phyloP scores from a whole-genome alignment of 805 yeast genomes.

The Candida boidinii region DNA sequence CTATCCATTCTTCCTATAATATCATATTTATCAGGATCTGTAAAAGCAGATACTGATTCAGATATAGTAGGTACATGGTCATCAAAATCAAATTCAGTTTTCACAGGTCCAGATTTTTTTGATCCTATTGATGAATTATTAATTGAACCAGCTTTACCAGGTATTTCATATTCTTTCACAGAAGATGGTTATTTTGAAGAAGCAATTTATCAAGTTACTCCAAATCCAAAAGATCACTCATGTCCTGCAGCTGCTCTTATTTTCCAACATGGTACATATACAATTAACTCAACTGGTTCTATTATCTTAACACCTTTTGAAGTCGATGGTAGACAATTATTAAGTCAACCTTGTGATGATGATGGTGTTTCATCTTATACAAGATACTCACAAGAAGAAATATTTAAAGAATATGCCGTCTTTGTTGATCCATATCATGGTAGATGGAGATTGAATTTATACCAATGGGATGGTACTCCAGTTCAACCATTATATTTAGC shows the following conservation, averaged over 20 bases:
- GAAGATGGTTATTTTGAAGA: constrained; percentile 87
- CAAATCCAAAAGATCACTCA: constrained; percentile 64
- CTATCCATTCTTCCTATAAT: no score
- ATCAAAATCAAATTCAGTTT: constrained; percentile 85
- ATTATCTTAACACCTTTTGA: constrained; percentile 62
- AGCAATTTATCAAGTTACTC: constrained; percentile 71
- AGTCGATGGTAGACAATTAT: constrained; percentile 88
- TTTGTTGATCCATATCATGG: constrained; percentile 77
- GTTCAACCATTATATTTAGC: constrained; percentile 87
- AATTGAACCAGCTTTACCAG: constrained; percentile 94
- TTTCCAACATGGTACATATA: constrained; percentile 85
- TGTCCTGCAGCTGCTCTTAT: constrained; percentile 80
- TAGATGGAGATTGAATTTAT: constrained; percentile 63
- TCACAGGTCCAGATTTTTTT: constrained; percentile 94
- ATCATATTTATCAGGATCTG: no score
- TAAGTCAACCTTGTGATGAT: constrained; percentile 80
- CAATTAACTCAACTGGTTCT: constrained; percentile 54
- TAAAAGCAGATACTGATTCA: no score
- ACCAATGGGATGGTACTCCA: constrained; percentile 69
- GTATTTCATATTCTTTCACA: constrained; percentile 87
- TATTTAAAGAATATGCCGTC: constrained; percentile 49
- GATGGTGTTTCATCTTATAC: constrained; percentile 52
- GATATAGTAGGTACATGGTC: constrained; percentile 85
- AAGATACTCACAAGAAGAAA: constrained; percentile 63
- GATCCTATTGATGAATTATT: constrained; percentile 94